Evolutionary conservation across 768 basidiomycete genomes (phyloP).

Genomic region (Scleroderma citrinum): DNA sequence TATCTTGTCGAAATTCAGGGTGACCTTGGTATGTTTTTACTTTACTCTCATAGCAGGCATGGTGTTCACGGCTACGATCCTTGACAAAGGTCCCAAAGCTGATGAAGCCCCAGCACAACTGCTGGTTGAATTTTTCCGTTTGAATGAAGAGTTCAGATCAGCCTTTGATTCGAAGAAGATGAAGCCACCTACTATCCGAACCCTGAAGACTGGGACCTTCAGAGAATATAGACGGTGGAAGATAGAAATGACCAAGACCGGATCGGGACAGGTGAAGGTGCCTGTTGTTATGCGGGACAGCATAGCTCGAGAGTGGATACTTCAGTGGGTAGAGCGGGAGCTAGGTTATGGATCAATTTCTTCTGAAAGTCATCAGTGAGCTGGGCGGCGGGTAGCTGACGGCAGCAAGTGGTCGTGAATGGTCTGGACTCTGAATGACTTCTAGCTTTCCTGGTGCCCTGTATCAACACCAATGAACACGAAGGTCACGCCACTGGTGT

Average conservation of each 20-base stretch:
- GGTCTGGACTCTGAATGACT: too few species aligned
- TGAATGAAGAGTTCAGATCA: background rate
- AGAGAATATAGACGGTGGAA: background rate
- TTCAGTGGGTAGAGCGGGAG: conserved; percentile 4
- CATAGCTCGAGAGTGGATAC: conserved; percentile 9
- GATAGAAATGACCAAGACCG: background rate
- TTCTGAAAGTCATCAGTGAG: too few species aligned
- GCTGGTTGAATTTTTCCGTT: background rate
- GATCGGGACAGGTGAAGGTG: conserved; percentile 5
- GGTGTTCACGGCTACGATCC: background rate
- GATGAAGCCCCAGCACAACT: conserved; percentile 4
- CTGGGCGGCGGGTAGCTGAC: too few species aligned
- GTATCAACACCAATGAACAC: too few species aligned
- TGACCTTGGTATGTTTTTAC: conserved; percentile 1
- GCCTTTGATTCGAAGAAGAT: background rate
- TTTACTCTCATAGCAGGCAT: background rate
- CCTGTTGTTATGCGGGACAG: conserved; percentile 1
- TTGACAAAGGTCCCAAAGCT: background rate
- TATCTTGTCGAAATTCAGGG: conserved; percentile 11
- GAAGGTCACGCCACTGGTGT: too few species aligned
- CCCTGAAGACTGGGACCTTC: background rate
- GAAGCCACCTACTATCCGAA: background rate
- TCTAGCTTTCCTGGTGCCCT: too few species aligned
- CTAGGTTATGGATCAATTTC: background rate
- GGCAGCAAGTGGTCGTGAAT: too few species aligned